Percentiles rank a stretch among this genome's conserved stretches.
phyloP scores from a whole-genome alignment of 805 yeast species.

The Saturnispora quitensis region DNA sequence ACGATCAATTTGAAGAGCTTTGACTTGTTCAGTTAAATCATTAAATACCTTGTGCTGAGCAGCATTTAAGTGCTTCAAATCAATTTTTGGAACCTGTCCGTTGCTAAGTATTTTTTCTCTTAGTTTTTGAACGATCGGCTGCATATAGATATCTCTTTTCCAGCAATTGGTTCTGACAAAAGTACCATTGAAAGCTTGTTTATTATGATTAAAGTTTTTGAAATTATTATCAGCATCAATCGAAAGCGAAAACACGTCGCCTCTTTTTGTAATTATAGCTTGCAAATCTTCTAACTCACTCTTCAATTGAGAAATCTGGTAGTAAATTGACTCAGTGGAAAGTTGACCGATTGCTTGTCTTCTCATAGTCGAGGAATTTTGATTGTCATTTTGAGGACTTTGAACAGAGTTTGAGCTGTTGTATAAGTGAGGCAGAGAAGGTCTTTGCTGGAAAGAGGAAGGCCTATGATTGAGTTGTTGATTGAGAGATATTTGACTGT shows the following conservation, averaged over 20 bases:
- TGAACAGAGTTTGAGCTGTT: not conserved
- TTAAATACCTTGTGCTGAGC: constrained; percentile 7
- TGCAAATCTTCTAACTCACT: constrained; percentile 1
- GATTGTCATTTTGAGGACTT: not conserved
- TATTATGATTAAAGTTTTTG: not conserved
- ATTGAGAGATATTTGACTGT: not conserved
- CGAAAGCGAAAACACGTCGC: constrained; percentile 1
- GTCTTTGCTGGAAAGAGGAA: not conserved
- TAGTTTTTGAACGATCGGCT: not conserved
- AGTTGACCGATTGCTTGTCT: not conserved
- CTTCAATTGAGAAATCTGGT: not conserved
- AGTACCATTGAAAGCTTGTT: constrained; percentile 1
- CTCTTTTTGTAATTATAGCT: not conserved
- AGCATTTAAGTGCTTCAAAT: not conserved
- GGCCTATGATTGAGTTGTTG: not conserved
- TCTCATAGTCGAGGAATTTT: not conserved
- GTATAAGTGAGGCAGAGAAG: not conserved
- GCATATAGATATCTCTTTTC: constrained; percentile 4
- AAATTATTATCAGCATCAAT: not conserved
- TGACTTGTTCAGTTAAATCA: constrained; percentile 9
- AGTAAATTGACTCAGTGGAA: not conserved
- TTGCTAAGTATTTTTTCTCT: not conserved
- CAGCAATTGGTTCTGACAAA: constrained; percentile 3
- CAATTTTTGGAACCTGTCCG: not conserved
- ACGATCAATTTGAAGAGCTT: not conserved